phyloP scores from a whole-genome alignment of 768 basidiomycete genomes.

The Rhodotorula graminis region DNA sequence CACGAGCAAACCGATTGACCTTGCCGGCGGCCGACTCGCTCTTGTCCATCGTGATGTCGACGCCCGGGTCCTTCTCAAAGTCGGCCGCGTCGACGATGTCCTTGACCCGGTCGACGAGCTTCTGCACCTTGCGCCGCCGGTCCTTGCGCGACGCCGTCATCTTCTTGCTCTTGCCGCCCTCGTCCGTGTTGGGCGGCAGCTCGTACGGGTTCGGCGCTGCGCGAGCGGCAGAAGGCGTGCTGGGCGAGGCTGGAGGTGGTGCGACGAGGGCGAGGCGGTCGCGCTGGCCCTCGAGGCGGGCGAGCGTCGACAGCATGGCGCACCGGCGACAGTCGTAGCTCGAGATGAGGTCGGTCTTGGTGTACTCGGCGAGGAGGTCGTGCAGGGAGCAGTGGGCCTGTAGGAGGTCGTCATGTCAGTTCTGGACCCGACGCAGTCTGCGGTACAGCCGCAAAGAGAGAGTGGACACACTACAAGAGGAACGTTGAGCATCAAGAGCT shows the following conservation, averaged over 20 bases:
- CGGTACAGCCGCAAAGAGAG: constrained; percentile 12
- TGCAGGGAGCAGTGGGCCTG: constrained; percentile 67
- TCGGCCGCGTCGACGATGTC: constrained; percentile 65
- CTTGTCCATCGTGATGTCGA: constrained; percentile 70
- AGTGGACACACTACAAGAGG: constrained; percentile 59
- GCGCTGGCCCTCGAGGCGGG: constrained; percentile 60
- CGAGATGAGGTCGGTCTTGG: constrained; percentile 69
- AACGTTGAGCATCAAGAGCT: constrained; percentile 74
- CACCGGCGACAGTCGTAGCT: constrained; percentile 92
- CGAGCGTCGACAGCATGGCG: constrained; percentile 71
- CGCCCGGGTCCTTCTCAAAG: constrained; percentile 74
- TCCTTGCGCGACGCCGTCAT: constrained; percentile 70
- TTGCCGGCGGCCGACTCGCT: constrained; percentile 75
- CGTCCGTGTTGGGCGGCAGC: constrained; percentile 35
- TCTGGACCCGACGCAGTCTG: background rate
- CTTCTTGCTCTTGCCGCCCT: constrained; percentile 37
- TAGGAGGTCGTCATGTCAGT: constrained; percentile 12
- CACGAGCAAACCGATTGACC: constrained; percentile 86
- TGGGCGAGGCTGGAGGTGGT: constrained; percentile 17
- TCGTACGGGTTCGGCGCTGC: constrained; percentile 25
- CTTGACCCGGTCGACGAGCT: constrained; percentile 60
- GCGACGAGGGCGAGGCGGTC: constrained; percentile 52
- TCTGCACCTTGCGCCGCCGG: constrained; percentile 65
- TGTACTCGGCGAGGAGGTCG: constrained; percentile 82
- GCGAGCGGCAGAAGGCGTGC: background rate